phyloP scores from a whole-genome alignment of 2,329 filamentous ascomycete species.

The Peltaster fructicola region DNA sequence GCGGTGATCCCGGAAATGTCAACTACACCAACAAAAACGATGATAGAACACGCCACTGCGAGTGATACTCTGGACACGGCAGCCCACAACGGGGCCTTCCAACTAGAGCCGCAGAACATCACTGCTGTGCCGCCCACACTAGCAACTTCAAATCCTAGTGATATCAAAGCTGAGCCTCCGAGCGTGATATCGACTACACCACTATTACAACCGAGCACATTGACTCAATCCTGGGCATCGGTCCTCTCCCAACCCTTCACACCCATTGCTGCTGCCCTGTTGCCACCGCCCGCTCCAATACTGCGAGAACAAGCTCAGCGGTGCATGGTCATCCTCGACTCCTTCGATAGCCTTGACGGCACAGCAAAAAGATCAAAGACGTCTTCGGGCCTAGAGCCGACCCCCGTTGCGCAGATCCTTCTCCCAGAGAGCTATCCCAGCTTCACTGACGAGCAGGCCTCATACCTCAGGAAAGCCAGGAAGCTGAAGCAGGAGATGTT shows the following conservation, averaged over 20 bases:
- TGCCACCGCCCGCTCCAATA: constrained; percentile 7
- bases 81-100: too few species aligned
- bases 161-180: too few species aligned
- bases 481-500: constrained; percentile 19
- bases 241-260: constrained; percentile 3
- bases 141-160: constrained; percentile 3
- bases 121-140: too few species aligned
- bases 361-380: constrained; percentile 9
- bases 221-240: constrained; percentile 2
- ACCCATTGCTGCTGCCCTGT: constrained; percentile 9
- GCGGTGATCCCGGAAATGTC: too few species aligned
- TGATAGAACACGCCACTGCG: constrained; percentile 32
- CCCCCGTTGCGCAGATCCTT: constrained; percentile 41
- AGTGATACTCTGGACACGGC: too few species aligned
- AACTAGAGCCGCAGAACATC: constrained; percentile 2
- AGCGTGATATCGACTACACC: too few species aligned
- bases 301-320: constrained; percentile 19
- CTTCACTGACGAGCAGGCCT: constrained; percentile 32
- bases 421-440: constrained; percentile 27
- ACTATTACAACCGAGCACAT: constrained; percentile 3
- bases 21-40: constrained; percentile 1
- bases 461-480: constrained; percentile 35
- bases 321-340: constrained; percentile 16
- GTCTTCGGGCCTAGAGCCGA: constrained; percentile 32
- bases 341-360: constrained; percentile 17